Percentiles rank a stretch among this genome's conserved stretches.
Evolutionary conservation across 805 yeast genomes (phyloP).

Genomic region (Zygosaccharomyces bisporus): DNA sequence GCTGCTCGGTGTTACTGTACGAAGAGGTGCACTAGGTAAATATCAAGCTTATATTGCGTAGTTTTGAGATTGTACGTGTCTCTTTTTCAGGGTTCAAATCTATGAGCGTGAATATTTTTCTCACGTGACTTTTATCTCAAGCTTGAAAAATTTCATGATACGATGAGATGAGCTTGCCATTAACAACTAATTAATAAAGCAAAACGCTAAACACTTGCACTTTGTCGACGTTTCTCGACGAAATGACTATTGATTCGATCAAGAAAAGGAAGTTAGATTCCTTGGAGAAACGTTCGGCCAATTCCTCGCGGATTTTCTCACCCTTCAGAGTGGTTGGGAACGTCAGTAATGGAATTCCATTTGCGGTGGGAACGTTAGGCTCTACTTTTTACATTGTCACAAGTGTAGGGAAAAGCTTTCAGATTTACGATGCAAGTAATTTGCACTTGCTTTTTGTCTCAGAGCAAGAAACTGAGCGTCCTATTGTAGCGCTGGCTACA

Average conservation of each 20-base stretch:
- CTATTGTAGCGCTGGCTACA: constrained; percentile 68
- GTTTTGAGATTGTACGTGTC: neutral
- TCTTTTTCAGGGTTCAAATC: neutral
- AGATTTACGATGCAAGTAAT: constrained; percentile 87
- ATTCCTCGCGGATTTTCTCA: constrained; percentile 61
- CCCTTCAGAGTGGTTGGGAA: constrained; percentile 89
- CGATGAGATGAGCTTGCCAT: constrained; percentile 10
- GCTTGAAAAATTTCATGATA: constrained; percentile 9
- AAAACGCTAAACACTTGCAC: neutral
- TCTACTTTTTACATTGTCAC: constrained; percentile 84
- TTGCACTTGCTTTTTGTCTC: constrained; percentile 84
- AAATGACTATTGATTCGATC: constrained; percentile 9
- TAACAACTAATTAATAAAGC: neutral
- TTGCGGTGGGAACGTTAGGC: constrained; percentile 86
- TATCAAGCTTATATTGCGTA: too few species aligned
- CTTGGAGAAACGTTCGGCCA: neutral
- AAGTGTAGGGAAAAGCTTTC: constrained; percentile 84
- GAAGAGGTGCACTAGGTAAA: too few species aligned
- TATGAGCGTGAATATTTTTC: neutral
- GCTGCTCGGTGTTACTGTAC: neutral
- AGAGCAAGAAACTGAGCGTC: constrained; percentile 64
- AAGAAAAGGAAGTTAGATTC: constrained; percentile 24
- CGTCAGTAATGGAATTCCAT: constrained; percentile 82
- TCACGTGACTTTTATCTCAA: constrained; percentile 1
- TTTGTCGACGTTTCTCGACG: neutral